These are phyloP conservation scores for Trichoderma sp. DNA, from an alignment of 2,329 filamentous ascomycete species.

Conservation along the genomic window DNA sequence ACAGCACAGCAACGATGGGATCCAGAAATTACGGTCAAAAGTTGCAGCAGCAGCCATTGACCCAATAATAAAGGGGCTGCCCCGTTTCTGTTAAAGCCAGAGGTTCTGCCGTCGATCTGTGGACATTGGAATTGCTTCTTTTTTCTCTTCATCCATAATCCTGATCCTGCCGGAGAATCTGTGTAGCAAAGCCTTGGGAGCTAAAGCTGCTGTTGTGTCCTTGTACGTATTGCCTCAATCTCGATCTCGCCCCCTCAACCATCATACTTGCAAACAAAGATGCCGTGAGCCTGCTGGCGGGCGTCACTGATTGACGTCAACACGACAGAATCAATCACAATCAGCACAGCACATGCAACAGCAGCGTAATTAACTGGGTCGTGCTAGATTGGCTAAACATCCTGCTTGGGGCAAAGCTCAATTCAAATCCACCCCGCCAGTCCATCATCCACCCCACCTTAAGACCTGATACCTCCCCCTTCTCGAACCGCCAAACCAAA, in stretches of 20 bases:
- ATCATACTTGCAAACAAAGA: background rate
- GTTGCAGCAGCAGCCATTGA: slow-evolving; percentile 8
- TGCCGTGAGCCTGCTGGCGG: background rate
- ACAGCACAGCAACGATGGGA: background rate
- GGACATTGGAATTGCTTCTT: background rate
- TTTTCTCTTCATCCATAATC: background rate
- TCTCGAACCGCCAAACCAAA: slow-evolving; percentile 9
- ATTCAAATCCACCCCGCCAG: slow-evolving; percentile 24
- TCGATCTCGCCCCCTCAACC: background rate
- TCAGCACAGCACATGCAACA: slow-evolving; percentile 3
- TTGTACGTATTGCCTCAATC: background rate
- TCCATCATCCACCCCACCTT: slow-evolving; percentile 18
- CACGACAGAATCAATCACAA: background rate
- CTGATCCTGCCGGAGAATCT: background rate
- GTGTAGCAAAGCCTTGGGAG: background rate
- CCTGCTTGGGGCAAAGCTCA: slow-evolving; percentile 25
- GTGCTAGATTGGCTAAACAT: slow-evolving; percentile 3
- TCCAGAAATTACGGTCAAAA: slow-evolving; percentile 24
- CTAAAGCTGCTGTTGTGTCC: background rate
- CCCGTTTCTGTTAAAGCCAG: slow-evolving; percentile 12
- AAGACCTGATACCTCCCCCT: slow-evolving; percentile 20
- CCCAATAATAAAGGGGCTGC: slow-evolving; percentile 6
- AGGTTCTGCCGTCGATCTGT: background rate
- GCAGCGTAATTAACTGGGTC: slow-evolving; percentile 13
- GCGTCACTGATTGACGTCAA: slow-evolving; percentile 21